Base-by-base conservation (phyloP, 305 asterid species). In the Euphrasia arctica region DNA sequence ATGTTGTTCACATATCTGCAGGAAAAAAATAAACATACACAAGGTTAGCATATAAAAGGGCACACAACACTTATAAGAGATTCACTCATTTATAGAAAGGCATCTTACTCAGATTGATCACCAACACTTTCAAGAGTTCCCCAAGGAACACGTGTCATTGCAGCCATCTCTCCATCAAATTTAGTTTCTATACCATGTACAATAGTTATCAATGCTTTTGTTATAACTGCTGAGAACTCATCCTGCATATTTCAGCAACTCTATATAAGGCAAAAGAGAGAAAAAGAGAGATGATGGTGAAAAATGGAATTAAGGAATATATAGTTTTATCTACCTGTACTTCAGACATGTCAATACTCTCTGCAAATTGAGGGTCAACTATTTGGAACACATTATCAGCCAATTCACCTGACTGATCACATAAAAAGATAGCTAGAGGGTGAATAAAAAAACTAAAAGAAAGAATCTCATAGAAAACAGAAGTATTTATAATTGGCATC, bases 71-170 rank as follows among this genome's bases (percentile, higher is more conserved):
- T 55, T 49, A 62, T 70, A 41, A 64, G 72, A 49, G 41, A 43
- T 47, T 65, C 15, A 68, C 63, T 32, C 49, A 73, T 64, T 54
- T 27, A 39, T 39, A 63, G 64, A 59, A 70, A 58, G 54, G 64
- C 45, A 55, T 77, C 90, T 79, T 90, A 93, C 99, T 80, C 97
- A 9, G 99, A 93, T 77, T 93, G 99, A 79, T 93, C 99, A 65
- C 99, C 97, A 76, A 93, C 99, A 79, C 96, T 93, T 80, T 93
- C 99, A 62, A 93, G 95, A 6, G 92, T 86, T 74, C 87, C 91
- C 99, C 99, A 93, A 71, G 91, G 96, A 74, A 90, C 95, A 65
- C 99, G 96, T 57, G 97, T 86, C 99, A 93, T 93, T 60, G 95
- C 88, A 80, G 85, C 90, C 97, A 93, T 90, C 80, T 93, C 99